These are phyloP conservation scores for Populus hybrid DNA, from an alignment of 441 rosid species.

Conservation along the genomic window DNA sequence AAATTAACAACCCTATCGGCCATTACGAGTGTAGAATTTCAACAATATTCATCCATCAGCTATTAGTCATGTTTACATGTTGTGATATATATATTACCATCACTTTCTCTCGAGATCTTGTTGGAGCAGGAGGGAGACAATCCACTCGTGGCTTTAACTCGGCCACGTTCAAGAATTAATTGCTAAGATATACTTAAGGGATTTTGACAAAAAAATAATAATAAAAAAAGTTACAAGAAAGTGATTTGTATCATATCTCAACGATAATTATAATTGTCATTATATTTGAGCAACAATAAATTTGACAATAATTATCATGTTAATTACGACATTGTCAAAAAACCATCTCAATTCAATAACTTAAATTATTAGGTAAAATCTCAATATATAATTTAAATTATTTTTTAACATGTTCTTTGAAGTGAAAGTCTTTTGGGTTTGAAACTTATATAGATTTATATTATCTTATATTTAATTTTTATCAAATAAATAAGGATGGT, in stretches of 20 bases:
- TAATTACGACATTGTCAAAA: background rate
- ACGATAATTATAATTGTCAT: background rate
- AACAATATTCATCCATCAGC: background rate
- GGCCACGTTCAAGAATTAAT: constrained; percentile 28
- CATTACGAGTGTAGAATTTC: background rate
- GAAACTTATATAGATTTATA: too few species aligned
- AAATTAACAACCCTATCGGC: background rate
- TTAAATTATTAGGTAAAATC: too few species aligned
- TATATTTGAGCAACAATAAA: background rate
- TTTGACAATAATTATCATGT: background rate
- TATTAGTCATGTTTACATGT: background rate
- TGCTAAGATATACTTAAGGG: constrained; percentile 17
- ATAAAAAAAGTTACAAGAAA: background rate
- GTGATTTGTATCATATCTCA: background rate
- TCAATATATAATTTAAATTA: too few species aligned
- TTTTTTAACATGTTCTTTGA: too few species aligned
- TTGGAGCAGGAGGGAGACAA: constrained; percentile 38
- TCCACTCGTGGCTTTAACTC: constrained; percentile 30
- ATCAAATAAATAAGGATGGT: too few species aligned
- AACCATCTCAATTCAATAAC: too few species aligned
- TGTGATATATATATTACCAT: background rate
- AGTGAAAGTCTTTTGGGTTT: too few species aligned
- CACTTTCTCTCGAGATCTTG: constrained; percentile 24
- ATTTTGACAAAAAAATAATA: background rate
- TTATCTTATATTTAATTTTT: too few species aligned